Base-by-base conservation (phyloP, 305 asterid genomes). In the Solanum chacoense region DNA sequence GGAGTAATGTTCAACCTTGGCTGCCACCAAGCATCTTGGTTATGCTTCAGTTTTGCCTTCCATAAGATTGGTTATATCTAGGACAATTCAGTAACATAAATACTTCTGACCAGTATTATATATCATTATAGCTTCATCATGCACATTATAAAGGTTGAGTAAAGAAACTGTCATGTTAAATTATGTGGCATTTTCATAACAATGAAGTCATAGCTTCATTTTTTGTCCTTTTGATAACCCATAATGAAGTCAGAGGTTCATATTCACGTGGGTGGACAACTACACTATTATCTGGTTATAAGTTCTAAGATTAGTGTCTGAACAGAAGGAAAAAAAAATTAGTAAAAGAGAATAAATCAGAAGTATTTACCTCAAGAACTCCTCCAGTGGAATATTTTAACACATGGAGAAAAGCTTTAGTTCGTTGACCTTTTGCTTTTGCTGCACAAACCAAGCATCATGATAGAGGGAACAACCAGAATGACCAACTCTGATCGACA, bases 331-430 rank as follows among this genome's bases (percentile, higher is more conserved):
- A 38, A 38, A 38, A 37, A 38, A 38, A 38, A 31, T 31, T 45
- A 18, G 45, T 37, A 24, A 88, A 81, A 3, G 75, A 85, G 28
- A 69, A 42, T 26, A 40, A n/a, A 38, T 28, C 13, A 87, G 11
- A 74, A 79, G 74, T 77, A 90, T 88, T 90, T 88, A 94, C 99
- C 95, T 97, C 98, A 87, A 97, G 98, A 93, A 96, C 95, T 88
- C 98, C 98, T 78, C 98, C 99, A 74, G 92, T 93, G 24, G 99
- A 97, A 93, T 97, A 95, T 73, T 97, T 97, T 74, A 97, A 88
- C 87, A 97, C 99, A 88, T 94, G 98, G 32, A 97, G 97, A 93
- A 96, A 95, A 90, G 95, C 98, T 93, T 93, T 94, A 84, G 93
- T 91, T 86, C 91, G 91, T 88, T 91, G 98, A 72, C 91, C 95